Percentiles rank a stretch among this genome's conserved stretches.
These are phyloP conservation scores for Letharia lupina DNA, from an alignment of 495 filamentous ascomycete genomes.

Conservation along the genomic window DNA sequence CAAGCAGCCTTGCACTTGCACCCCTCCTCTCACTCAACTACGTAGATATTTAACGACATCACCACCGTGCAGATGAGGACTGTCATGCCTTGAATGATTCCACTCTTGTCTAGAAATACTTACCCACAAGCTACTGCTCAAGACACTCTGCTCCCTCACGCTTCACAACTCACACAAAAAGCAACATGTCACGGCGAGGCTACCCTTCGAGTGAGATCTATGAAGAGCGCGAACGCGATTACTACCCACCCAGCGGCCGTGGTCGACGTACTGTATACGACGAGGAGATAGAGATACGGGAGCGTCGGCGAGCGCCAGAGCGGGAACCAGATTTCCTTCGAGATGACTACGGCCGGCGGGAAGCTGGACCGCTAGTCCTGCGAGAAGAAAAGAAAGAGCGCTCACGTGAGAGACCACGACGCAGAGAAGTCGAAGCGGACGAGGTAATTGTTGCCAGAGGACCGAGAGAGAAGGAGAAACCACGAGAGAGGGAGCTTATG, in stretches of 20 bases:
- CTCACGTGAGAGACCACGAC: constrained; percentile 22
- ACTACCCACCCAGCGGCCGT: constrained; percentile 26
- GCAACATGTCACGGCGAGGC: constrained; percentile 27
- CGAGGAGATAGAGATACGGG: constrained; percentile 29
- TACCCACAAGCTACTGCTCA: neutral
- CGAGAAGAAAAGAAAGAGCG: constrained; percentile 29
- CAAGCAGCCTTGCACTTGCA: neutral
- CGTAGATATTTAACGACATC: neutral
- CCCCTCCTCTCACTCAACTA: neutral
- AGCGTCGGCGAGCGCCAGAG: constrained; percentile 32
- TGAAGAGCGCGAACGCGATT: constrained; percentile 40
- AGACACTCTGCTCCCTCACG: neutral
- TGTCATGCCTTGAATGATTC: neutral
- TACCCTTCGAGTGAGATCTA: constrained; percentile 29
- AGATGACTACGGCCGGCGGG: constrained; percentile 42
- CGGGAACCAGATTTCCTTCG: constrained; percentile 46
- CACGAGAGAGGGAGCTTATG: constrained; percentile 20
- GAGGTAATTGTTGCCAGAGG: constrained; percentile 16
- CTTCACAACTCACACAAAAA: constrained; percentile 2
- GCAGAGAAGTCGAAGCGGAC: constrained; percentile 17
- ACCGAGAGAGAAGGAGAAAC: constrained; percentile 14
- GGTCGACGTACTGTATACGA: constrained; percentile 22
- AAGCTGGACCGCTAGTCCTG: constrained; percentile 40
- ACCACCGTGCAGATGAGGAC: neutral
- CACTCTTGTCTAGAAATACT: neutral